phyloP scores from a whole-genome alignment of 164 flowering plant genomes.

The grape (Vitis vinifera) region DNA sequence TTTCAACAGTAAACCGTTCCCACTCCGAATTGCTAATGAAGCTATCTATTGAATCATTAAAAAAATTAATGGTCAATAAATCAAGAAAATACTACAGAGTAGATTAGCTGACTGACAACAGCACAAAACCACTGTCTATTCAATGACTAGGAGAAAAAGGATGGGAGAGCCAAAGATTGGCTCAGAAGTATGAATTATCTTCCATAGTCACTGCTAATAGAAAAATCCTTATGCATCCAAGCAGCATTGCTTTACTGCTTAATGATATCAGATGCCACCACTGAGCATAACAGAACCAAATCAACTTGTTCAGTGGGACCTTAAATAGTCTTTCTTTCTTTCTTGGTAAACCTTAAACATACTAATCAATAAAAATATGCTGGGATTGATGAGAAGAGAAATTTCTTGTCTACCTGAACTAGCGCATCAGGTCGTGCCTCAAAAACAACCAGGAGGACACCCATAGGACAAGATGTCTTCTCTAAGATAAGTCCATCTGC shows the following conservation, averaged over 20 bases:
- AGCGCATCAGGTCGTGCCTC: conserved; percentile 95
- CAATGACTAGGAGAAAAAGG: background rate
- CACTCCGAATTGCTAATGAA: conserved; percentile 79
- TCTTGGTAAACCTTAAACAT: too few relatives aligned
- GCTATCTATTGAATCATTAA: conserved; percentile 54
- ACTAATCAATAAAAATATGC: too few relatives aligned
- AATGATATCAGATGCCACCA: background rate
- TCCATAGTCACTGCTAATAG: background rate
- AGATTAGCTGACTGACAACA: background rate
- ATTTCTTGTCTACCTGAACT: conserved; percentile 59
- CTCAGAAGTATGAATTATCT: background rate
- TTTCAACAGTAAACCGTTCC: conserved; percentile 86
- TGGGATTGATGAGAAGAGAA: background rate
- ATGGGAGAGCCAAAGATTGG: background rate
- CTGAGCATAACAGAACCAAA: too few relatives aligned
- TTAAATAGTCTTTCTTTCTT: background rate
- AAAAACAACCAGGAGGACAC: conserved; percentile 82
- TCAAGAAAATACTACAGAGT: background rate
- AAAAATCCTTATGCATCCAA: background rate
- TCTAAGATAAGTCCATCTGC: conserved; percentile 79
- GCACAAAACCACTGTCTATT: background rate
- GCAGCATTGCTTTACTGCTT: background rate
- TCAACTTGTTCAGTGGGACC: too few relatives aligned
- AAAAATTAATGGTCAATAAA: background rate
- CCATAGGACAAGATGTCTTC: conserved; percentile 76